phyloP scores from a whole-genome alignment of 768 basidiomycete species.

The Trichaptum fuscoviolaceum region DNA sequence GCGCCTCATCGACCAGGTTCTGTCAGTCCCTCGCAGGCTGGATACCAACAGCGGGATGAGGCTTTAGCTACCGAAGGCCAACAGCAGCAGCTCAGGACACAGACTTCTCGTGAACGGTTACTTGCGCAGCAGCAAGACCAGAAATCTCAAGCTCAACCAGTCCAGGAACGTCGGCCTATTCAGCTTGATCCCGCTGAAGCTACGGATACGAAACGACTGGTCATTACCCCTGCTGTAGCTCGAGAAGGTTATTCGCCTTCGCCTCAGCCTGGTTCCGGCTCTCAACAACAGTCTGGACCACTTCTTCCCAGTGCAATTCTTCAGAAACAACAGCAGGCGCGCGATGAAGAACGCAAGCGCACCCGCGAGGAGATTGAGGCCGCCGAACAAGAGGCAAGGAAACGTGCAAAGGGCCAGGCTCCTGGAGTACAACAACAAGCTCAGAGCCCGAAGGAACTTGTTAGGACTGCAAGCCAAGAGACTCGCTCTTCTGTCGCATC shows the following conservation, averaged over 20 bases:
- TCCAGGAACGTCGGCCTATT: constrained; percentile 21
- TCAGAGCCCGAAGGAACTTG: constrained; percentile 22
- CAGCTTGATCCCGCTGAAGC: constrained; percentile 62
- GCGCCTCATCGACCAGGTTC: constrained; percentile 31
- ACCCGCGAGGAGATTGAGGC: constrained; percentile 44
- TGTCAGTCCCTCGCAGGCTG: constrained; percentile 7
- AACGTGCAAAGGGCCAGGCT: constrained; percentile 46
- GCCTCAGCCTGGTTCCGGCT: constrained; percentile 24
- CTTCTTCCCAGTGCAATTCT: constrained; percentile 34
- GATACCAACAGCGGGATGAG: constrained; percentile 27
- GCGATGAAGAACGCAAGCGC: constrained; percentile 51
- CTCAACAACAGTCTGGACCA: constrained; percentile 20
- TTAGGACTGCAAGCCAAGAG: constrained; percentile 29
- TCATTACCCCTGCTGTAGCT: constrained; percentile 73
- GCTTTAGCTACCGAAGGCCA: constrained; percentile 11
- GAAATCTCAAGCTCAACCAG: constrained; percentile 13
- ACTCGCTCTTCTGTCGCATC: constrained; percentile 18
- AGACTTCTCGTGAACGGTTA: constrained; percentile 46
- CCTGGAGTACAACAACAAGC: neutral
- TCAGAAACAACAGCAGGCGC: constrained; percentile 44
- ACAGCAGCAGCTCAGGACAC: constrained; percentile 31
- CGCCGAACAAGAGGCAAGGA: constrained; percentile 39
- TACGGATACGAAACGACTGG: constrained; percentile 71
- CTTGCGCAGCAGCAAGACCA: constrained; percentile 20
- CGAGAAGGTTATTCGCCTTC: constrained; percentile 33